Conservation (phyloP, 495 filamentous ascomycete genomes). For the Aspergillus ellipticus region DNA sequence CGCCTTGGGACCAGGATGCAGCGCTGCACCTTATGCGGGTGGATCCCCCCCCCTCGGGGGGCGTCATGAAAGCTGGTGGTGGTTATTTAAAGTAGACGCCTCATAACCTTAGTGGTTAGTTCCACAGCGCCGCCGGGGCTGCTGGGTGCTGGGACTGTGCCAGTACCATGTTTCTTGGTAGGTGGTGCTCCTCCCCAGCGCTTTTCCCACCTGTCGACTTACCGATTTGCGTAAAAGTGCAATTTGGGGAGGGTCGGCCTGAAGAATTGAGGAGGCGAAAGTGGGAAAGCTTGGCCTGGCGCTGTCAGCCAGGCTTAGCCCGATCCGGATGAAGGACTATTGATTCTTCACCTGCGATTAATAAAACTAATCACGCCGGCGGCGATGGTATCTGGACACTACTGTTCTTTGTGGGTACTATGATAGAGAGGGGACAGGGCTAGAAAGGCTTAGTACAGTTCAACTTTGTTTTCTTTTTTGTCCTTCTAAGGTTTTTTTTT, state of each 20-base stretch:
- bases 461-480: too few relatives aligned
- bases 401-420: neutral
- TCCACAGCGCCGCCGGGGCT: neutral
- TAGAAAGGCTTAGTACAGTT: neutral
- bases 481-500: too few relatives aligned
- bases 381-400: neutral
- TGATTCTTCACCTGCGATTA: neutral
- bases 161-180: neutral
- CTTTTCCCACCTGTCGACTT: conserved; percentile 1
- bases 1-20: too few relatives aligned
- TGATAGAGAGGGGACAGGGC: neutral
- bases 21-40: too few relatives aligned
- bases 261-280: neutral
- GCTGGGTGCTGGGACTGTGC: neutral
- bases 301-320: conserved; percentile 1
- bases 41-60: too few relatives aligned
- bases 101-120: conserved; percentile 5
- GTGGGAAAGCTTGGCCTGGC: neutral
- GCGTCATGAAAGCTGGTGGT: neutral
- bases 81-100: conserved; percentile 5
- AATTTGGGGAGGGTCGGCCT: neutral
- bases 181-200: neutral
- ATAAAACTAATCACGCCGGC: neutral
- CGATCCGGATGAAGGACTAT: neutral
- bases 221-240: neutral